These are phyloP conservation scores for Saccharomycopsis sp. DNA, from an alignment of 805 yeast genomes.

Conservation along the genomic window DNA sequence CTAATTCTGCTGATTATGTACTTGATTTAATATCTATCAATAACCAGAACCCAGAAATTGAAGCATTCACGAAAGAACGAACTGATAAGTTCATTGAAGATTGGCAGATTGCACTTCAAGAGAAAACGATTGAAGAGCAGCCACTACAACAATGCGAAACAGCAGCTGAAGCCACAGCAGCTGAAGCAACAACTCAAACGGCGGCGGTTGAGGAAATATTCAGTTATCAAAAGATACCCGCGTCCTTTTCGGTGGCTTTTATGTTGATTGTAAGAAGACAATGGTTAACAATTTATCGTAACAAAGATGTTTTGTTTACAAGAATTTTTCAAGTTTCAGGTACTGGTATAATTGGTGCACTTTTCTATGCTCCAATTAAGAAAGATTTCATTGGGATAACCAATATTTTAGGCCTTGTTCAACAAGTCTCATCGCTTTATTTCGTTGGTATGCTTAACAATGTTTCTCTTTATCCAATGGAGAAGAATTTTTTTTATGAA, in stretches of 20 bases:
- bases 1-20: constrained; percentile 69
- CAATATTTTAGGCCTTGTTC: constrained; percentile 69
- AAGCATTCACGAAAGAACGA: constrained; percentile 33
- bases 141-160: too few species aligned
- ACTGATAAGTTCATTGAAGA: constrained; percentile 32
- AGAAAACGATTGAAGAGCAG: background rate
- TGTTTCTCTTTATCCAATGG: constrained; percentile 66
- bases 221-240: constrained; percentile 21
- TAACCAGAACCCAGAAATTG: constrained; percentile 37
- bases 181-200: background rate
- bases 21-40: constrained; percentile 63
- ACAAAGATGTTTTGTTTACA: constrained; percentile 54
- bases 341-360: constrained; percentile 55
- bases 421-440: constrained; percentile 64
- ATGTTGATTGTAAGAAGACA: constrained; percentile 29
- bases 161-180: too few species aligned
- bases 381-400: constrained; percentile 43
- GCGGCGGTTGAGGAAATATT: constrained; percentile 14
- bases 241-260: constrained; percentile 19
- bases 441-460: constrained; percentile 78
- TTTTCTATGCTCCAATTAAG: constrained; percentile 59
- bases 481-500: constrained; percentile 68
- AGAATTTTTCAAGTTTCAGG: constrained; percentile 59
- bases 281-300: constrained; percentile 38
- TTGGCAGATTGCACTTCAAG: constrained; percentile 29